A percentile compares a stretch with the other conserved stretches of the same genome.
Evolutionary conservation across 352 stramenopile genomes (phyloP).

Genomic region (Globisporangium lucens): DNA sequence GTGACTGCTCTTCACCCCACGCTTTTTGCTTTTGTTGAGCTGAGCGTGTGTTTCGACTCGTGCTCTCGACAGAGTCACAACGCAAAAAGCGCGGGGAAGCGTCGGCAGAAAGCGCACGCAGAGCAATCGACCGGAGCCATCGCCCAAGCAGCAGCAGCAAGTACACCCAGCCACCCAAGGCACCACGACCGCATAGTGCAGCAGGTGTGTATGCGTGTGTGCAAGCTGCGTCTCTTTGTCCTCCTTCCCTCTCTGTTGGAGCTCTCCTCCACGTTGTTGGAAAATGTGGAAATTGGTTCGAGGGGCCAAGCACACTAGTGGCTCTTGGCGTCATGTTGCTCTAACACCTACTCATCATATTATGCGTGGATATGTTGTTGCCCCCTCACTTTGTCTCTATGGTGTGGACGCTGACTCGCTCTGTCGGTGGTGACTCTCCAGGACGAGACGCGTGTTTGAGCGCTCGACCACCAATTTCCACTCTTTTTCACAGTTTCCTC

Average conservation of each 20-base stretch:
- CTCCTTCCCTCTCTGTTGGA: background rate
- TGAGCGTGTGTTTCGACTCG: conserved; percentile 7
- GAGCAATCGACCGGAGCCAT: background rate
- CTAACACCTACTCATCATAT: background rate
- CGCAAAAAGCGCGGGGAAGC: conserved; percentile 9
- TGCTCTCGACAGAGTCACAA: conserved; percentile 2
- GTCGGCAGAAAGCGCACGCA: conserved; percentile 3
- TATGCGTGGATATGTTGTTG: background rate
- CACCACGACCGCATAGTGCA: background rate
- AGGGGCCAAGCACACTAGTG: background rate
- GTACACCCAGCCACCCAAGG: background rate
- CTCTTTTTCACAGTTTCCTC: background rate
- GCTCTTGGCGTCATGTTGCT: background rate
- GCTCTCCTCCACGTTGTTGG: background rate
- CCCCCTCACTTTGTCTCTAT: background rate
- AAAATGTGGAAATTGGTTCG: conserved; percentile 12
- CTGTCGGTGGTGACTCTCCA: background rate
- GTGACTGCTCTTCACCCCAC: background rate
- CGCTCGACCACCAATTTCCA: background rate
- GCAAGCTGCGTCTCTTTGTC: background rate
- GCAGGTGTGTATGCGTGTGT: background rate
- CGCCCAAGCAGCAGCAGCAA: background rate
- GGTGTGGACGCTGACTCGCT: background rate
- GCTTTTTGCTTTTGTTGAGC: background rate
- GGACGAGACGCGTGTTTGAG: background rate